phyloP scores from a whole-genome alignment of 2,329 filamentous ascomycete genomes.

The Pseudogymnoascus sp. region DNA sequence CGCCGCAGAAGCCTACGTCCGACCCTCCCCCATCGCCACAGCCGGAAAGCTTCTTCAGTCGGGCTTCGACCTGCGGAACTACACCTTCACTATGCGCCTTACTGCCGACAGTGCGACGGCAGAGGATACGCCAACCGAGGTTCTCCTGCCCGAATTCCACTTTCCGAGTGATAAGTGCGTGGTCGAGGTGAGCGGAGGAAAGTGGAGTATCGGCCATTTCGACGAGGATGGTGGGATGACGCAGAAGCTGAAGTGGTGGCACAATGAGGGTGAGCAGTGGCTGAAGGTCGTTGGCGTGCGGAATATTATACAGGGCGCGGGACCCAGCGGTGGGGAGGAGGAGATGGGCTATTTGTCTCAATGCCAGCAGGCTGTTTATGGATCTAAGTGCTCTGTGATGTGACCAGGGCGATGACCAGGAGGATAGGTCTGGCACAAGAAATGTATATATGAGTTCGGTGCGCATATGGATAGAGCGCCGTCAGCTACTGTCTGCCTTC shows the following conservation, averaged over 20 bases:
- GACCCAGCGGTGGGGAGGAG: conserved; percentile 49
- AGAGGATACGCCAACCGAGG: conserved; percentile 64
- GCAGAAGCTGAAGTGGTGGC: conserved; percentile 88
- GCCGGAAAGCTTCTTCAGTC: conserved; percentile 64
- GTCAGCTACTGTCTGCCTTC: not conserved
- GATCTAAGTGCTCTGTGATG: conserved; percentile 43
- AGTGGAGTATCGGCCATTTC: conserved; percentile 76
- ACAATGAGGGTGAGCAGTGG: conserved; percentile 74
- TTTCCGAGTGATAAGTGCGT: conserved; percentile 69
- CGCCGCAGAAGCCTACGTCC: conserved; percentile 86
- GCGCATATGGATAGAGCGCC: not conserved
- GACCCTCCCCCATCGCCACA: conserved; percentile 71
- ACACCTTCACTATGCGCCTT: conserved; percentile 68
- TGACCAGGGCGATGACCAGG: conserved; percentile 23
- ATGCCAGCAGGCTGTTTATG: conserved; percentile 35
- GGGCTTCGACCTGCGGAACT: conserved; percentile 75
- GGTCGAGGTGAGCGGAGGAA: conserved; percentile 74
- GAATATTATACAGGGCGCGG: conserved; percentile 41
- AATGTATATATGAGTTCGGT: not conserved
- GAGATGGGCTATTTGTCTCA: conserved; percentile 75
- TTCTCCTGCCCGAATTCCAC: conserved; percentile 87
- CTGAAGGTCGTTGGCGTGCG: conserved; percentile 68
- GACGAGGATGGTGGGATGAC: conserved; percentile 62
- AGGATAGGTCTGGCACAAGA: not conserved
- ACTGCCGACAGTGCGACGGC: conserved; percentile 51